phyloP scores from a whole-genome alignment of 2,329 filamentous ascomycete species.

The Thielaviopsis euricoi region DNA sequence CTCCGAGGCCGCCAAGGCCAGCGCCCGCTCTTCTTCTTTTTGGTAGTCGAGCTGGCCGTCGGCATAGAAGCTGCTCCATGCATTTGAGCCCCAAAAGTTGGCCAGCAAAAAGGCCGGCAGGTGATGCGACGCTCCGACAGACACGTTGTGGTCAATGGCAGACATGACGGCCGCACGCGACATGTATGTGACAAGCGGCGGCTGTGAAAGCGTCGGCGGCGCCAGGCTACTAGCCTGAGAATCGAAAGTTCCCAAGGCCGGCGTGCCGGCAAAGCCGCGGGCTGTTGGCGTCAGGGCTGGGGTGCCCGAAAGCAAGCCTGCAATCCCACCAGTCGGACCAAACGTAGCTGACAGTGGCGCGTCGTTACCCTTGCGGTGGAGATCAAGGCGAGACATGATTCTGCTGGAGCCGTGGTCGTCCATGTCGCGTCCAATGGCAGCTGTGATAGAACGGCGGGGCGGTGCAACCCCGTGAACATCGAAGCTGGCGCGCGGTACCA shows the following conservation, averaged over 20 bases:
- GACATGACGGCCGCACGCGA: conserved; percentile 74
- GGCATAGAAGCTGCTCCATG: conserved; percentile 40
- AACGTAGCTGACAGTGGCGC: conserved; percentile 23
- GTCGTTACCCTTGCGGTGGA: conserved; percentile 52
- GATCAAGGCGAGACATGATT: conserved; percentile 83
- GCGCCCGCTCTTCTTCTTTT: conserved; percentile 8
- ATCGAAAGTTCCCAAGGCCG: conserved; percentile 22
- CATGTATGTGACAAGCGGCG: conserved; percentile 68
- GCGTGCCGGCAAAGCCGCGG: not conserved
- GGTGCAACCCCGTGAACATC: conserved; percentile 39
- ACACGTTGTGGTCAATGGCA: conserved; percentile 57
- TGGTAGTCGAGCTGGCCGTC: conserved; percentile 13
- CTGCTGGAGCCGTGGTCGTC: conserved; percentile 19
- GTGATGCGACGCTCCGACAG: conserved; percentile 46
- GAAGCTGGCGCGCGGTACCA: conserved; percentile 49
- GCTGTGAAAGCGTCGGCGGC: conserved; percentile 65
- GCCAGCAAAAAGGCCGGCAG: conserved; percentile 78
- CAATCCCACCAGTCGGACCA: conserved; percentile 48
- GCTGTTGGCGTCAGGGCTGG: conserved; percentile 1
- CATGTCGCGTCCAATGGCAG: conserved; percentile 19
- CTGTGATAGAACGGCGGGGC: conserved; percentile 40
- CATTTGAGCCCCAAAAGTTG: conserved; percentile 82
- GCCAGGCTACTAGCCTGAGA: conserved; percentile 49
- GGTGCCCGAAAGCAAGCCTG: conserved; percentile 60
- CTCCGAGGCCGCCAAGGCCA: conserved; percentile 8